A percentile compares a stretch with the other conserved stretches of the same genome.
Evolutionary conservation across 106 monocot species (phyloP).

Genomic region (Dendrobium huoshanense): DNA sequence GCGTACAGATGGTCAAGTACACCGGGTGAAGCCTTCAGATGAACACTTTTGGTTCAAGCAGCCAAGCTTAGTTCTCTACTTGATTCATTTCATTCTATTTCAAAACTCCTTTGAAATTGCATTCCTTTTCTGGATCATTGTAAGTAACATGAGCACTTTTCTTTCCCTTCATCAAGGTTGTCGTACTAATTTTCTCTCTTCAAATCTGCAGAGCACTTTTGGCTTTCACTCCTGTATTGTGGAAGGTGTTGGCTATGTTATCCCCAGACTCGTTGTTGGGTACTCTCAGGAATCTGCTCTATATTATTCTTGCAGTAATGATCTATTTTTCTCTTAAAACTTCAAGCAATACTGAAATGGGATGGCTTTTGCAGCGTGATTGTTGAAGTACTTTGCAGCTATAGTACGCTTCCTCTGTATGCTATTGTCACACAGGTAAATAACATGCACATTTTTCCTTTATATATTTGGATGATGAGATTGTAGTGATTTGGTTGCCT

Average conservation of each 20-base stretch:
- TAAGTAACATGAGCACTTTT: constrained; percentile 9
- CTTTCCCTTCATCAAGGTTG: not conserved
- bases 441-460: not conserved
- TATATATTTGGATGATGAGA: not conserved
- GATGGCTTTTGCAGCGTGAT: constrained; percentile 31
- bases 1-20: constrained; percentile 1
- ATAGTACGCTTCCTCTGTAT: constrained; percentile 56
- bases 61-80: constrained; percentile 42
- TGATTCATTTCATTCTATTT: constrained; percentile 70
- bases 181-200: not conserved
- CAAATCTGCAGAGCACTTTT: constrained; percentile 32
- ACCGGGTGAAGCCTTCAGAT: constrained; percentile 44
- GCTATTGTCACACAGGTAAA: constrained; percentile 66
- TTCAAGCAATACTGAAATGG: not conserved
- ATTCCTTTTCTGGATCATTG: constrained; percentile 55
- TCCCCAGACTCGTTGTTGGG: constrained; percentile 58
- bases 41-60: constrained; percentile 47
- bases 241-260: constrained; percentile 34
- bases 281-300: constrained; percentile 12
- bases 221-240: constrained; percentile 66
- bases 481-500: not conserved
- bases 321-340: not conserved
- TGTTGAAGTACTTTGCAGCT: constrained; percentile 54
- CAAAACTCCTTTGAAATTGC: constrained; percentile 72
- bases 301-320: not conserved